These are phyloP conservation scores for Coleophoma crateriformis DNA, from an alignment of 2,329 filamentous ascomycete species.

Conservation along the genomic window DNA sequence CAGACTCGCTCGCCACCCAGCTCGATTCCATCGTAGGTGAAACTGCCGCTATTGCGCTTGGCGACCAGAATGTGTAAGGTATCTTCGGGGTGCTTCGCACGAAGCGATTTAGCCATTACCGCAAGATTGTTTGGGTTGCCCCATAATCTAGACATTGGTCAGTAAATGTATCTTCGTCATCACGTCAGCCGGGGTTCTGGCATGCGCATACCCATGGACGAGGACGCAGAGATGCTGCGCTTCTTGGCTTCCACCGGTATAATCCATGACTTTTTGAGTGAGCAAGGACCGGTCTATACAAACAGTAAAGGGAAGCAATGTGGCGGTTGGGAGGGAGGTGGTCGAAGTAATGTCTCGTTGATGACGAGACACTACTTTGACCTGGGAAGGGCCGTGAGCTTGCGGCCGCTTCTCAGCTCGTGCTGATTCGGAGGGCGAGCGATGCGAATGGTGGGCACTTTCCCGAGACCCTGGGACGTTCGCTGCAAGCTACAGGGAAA, in stretches of 20 bases:
- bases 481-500: neutral
- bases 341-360: conserved; percentile 28
- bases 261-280: conserved; percentile 34
- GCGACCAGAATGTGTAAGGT: conserved; percentile 65
- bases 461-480: neutral
- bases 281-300: conserved; percentile 30
- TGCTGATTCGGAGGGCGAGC: neutral
- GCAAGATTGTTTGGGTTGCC: conserved; percentile 71
- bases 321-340: conserved; percentile 20
- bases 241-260: conserved; percentile 43
- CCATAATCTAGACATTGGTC: conserved; percentile 53
- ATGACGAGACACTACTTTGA: conserved; percentile 26
- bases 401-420: conserved; percentile 17
- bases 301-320: conserved; percentile 27
- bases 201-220: conserved; percentile 52
- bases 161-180: too few relatives aligned
- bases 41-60: conserved; percentile 68
- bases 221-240: conserved; percentile 72
- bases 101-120: conserved; percentile 60
- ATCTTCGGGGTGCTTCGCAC: conserved; percentile 54
- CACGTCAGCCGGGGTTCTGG: too few relatives aligned
- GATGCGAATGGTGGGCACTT: neutral
- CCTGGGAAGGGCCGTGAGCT: conserved; percentile 18
- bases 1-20: conserved; percentile 62
- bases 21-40: conserved; percentile 67